Conservation (phyloP, 805 yeast genomes). For the Starmerella kuoi region DNA sequence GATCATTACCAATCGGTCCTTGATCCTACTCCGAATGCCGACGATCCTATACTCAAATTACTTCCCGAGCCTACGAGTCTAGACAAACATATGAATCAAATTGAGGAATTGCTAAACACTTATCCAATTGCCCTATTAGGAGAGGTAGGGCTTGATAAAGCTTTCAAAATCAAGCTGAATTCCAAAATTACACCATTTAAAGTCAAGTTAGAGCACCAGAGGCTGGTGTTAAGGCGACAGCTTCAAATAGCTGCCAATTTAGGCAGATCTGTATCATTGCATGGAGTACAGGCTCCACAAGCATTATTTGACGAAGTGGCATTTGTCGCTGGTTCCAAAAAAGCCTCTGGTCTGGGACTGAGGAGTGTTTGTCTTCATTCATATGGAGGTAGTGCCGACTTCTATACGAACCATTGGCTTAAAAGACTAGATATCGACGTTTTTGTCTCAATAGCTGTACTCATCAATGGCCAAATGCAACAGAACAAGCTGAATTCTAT, state of each 20-base stretch:
- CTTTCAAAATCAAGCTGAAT: slow-evolving; percentile 48
- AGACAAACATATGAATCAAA: slow-evolving; percentile 26
- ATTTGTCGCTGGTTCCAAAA: not conserved
- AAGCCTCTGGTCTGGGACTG: slow-evolving; percentile 17
- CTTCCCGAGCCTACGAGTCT: slow-evolving; percentile 55
- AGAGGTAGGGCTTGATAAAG: slow-evolving; percentile 81
- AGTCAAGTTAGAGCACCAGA: slow-evolving; percentile 59
- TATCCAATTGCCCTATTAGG: slow-evolving; percentile 48
- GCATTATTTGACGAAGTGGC: slow-evolving; percentile 38
- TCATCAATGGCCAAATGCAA: slow-evolving; percentile 33
- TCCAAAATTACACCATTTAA: slow-evolving; percentile 34
- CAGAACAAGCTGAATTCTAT: slow-evolving; percentile 27
- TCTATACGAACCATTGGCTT: slow-evolving; percentile 23
- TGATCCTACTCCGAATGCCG: slow-evolving; percentile 28
- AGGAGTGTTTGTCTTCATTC: slow-evolving; percentile 61
- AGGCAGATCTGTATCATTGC: slow-evolving; percentile 53
- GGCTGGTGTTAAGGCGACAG: slow-evolving; percentile 38
- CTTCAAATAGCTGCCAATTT: slow-evolving; percentile 42
- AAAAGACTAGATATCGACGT: slow-evolving; percentile 24
- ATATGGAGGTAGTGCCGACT: slow-evolving; percentile 71
- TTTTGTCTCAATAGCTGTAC: slow-evolving; percentile 43
- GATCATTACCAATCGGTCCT: slow-evolving; percentile 50
- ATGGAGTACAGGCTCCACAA: slow-evolving; percentile 75
- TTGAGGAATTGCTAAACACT: slow-evolving; percentile 29
- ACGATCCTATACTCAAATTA: slow-evolving; percentile 28